These are phyloP conservation scores for Mycosarcoma mackinlayi DNA, from an alignment of 1,284 basidiomycete species.

Conservation along the genomic window DNA sequence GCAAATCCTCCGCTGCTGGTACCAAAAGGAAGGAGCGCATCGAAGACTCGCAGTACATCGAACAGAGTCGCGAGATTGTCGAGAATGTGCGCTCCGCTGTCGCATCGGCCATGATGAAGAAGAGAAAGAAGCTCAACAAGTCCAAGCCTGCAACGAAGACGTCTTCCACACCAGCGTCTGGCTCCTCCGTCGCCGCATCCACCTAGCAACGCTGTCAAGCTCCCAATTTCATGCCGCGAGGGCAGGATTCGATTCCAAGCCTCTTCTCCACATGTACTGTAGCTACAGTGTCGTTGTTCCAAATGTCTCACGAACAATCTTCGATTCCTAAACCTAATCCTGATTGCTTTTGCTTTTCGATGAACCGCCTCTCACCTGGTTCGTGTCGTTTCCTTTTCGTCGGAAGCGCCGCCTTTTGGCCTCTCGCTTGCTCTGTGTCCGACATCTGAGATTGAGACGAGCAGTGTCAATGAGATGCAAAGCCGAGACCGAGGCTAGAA, in stretches of 20 bases:
- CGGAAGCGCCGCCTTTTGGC: too few species aligned
- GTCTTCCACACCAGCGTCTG: slow-evolving; percentile 11
- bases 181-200: slow-evolving; percentile 30
- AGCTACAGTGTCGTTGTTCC: too few species aligned
- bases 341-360: too few species aligned
- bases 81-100: slow-evolving; percentile 93
- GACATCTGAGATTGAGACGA: too few species aligned
- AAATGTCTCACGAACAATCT: too few species aligned
- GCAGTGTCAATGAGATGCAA: background rate
- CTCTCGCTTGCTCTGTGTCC: too few species aligned
- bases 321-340: too few species aligned
- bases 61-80: slow-evolving; percentile 90
- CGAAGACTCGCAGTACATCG: slow-evolving; percentile 90
- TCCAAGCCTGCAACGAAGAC: slow-evolving; percentile 21
- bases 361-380: too few species aligned
- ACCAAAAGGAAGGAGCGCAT: slow-evolving; percentile 81
- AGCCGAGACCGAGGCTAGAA: background rate
- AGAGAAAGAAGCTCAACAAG: slow-evolving; percentile 48
- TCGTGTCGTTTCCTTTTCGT: too few species aligned
- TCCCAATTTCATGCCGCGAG: too few species aligned
- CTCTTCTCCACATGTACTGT: too few species aligned
- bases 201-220: background rate
- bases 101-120: slow-evolving; percentile 68
- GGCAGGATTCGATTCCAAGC: too few species aligned
- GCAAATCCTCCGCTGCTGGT: slow-evolving; percentile 68